Evolutionary conservation across 2,329 filamentous ascomycete species (phyloP), one percentile per base, ranked within the genome.

Genomic region (Trichoderma endophyticum): DNA sequence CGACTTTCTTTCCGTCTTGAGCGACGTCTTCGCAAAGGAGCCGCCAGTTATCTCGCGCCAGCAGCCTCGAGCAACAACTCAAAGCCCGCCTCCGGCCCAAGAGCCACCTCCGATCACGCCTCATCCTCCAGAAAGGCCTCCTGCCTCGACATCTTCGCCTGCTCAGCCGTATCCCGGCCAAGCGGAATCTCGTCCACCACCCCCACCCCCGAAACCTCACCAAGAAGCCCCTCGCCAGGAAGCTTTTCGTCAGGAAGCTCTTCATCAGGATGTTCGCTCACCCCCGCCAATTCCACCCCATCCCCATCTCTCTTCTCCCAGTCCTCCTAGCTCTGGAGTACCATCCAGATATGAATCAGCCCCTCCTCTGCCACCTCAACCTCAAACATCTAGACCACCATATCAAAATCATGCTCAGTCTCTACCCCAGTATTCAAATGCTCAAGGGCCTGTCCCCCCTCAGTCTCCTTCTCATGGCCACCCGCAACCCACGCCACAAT

Each of bases 11-110:
- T 90, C 89, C 18, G 92, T 97, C 32, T 83, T 99, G 4, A 89
- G 92, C 75, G 93, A 96, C 69, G 86, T 98, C 26, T 99, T 99
- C 79, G 92, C 94, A 48, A 97, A 97, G 82, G 96, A 99, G 78
- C 96, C 96, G 9, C 96, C 96, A 0, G 93, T 98, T 4, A 90
- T 96, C 73, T 90, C 94, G 39, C 91, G 90, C 75, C 90, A 90
- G 74, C 86, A 87, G 77, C 84, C 86, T 59, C 81, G 80, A 15
- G 77, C 82, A n/a, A 79, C 81, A 26, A 80, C 81, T 30, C 66
- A 66, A 30, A 71, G 61, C 21, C 43, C 75, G 39, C 75, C 74
- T 70, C 73, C 76, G 21, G 74, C 79, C 61, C 83, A 78, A 32
- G 83, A 85, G 71, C 89, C 90, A 63, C 92, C 92, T 36, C 90